Evolutionary conservation across 1,139 yeast species (phyloP).

Genomic region (Kluyveromyces marxianus): DNA sequence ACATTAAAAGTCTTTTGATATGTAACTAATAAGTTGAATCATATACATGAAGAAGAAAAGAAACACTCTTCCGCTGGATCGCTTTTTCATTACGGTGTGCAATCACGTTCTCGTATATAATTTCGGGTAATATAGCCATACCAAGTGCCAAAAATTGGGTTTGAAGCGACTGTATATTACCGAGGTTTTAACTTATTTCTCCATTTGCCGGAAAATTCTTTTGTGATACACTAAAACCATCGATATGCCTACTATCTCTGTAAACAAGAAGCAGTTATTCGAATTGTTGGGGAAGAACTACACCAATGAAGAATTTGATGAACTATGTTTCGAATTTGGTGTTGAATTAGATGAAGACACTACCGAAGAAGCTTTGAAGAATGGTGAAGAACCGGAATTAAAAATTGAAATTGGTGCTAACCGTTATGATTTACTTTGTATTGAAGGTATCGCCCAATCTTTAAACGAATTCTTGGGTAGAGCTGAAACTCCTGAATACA

Average conservation of each 20-base stretch:
- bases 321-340: slow-evolving; percentile 95
- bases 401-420: slow-evolving; percentile 98
- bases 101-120: no score
- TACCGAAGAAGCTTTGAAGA: slow-evolving; percentile 66
- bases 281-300: slow-evolving; percentile 71
- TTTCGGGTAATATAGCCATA: no score
- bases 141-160: no score
- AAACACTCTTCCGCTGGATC: no score
- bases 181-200: neutral
- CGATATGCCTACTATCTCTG: slow-evolving; percentile 90
- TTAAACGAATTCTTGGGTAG: slow-evolving; percentile 83
- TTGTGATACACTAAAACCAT: neutral
- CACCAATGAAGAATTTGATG: slow-evolving; percentile 91
- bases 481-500: slow-evolving; percentile 56
- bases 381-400: slow-evolving; percentile 87
- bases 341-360: slow-evolving; percentile 94
- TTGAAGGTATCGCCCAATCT: slow-evolving; percentile 96
- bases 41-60: no score
- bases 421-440: slow-evolving; percentile 95
- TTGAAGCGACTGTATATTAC: no score
- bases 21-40: no score
- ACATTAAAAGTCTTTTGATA: no score
- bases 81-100: no score
- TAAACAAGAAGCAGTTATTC: slow-evolving; percentile 87
- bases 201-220: neutral